phyloP scores from a whole-genome alignment of 305 asterid species.

The Fraxinus latifolia region DNA sequence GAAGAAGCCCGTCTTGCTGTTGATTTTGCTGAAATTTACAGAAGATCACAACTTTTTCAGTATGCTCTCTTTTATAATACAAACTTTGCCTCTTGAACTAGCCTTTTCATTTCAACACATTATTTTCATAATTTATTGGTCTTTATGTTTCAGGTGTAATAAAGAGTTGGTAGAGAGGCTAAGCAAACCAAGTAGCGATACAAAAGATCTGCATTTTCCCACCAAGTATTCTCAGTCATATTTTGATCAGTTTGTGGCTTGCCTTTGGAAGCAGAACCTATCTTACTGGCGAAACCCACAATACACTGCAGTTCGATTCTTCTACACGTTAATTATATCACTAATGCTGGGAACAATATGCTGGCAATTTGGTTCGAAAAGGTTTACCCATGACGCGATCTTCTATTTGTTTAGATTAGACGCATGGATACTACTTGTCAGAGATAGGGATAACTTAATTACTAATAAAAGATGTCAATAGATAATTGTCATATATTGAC shows the following conservation, averaged over 20 bases:
- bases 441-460: background rate
- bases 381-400: constrained; percentile 37
- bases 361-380: constrained; percentile 89
- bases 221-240: constrained; percentile 64
- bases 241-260: constrained; percentile 66
- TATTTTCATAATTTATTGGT: constrained; percentile 17
- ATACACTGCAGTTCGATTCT: constrained; percentile 92
- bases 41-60: constrained; percentile 68
- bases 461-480: constrained; percentile 3
- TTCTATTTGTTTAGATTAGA: background rate
- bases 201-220: constrained; percentile 73
- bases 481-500: background rate
- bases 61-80: constrained; percentile 28
- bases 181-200: constrained; percentile 62
- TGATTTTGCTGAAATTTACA: constrained; percentile 88
- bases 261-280: constrained; percentile 90
- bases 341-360: constrained; percentile 91
- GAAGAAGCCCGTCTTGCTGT: constrained; percentile 78
- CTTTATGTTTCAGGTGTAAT: constrained; percentile 53
- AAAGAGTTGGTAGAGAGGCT: constrained; percentile 75
- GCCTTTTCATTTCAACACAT: constrained; percentile 15
- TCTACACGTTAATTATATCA: constrained; percentile 82
- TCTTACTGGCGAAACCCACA: constrained; percentile 99
- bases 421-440: background rate
- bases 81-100: constrained; percentile 1